These are phyloP conservation scores for Sicyos edulis DNA, from an alignment of 306 rosid genomes.

Conservation along the genomic window DNA sequence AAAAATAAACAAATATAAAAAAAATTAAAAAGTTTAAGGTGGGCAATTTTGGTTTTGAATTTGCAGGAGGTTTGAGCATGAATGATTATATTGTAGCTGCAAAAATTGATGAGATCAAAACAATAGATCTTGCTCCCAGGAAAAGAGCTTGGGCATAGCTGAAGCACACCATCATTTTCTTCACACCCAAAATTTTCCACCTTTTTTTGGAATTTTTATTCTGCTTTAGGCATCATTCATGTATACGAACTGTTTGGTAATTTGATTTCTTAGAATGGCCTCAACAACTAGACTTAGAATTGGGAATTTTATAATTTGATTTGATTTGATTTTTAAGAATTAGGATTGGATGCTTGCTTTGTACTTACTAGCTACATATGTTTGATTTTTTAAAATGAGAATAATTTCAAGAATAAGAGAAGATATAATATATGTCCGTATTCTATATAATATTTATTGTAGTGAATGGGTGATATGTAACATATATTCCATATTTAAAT, in stretches of 20 bases:
- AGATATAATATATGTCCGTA: too few relatives aligned
- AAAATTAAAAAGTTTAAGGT: background rate
- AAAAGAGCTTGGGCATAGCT: conserved; percentile 83
- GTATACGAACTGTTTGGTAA: background rate
- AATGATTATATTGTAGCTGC: conserved; percentile 90
- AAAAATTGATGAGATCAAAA: conserved; percentile 64
- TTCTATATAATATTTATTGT: too few relatives aligned
- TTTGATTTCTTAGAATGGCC: background rate
- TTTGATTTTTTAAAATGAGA: too few relatives aligned
- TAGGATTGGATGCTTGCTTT: too few relatives aligned
- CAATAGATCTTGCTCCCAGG: conserved; percentile 76
- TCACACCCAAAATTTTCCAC: background rate
- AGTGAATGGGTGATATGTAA: too few relatives aligned
- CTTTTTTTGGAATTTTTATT: background rate
- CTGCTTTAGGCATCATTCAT: background rate
- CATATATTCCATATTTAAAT: too few relatives aligned
- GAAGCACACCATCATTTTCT: background rate
- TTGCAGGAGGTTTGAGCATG: conserved; percentile 91
- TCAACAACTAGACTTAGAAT: background rate
- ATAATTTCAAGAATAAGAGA: too few relatives aligned
- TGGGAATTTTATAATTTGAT: background rate
- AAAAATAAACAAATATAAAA: background rate
- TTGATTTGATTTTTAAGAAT: too few relatives aligned
- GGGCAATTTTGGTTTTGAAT: conserved; percentile 5
- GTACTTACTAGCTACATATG: too few relatives aligned